Evolutionary conservation across 2,329 filamentous ascomycete genomes (phyloP), one percentile per base, ranked within the genome.

Genomic region (Pestalotiopsis sp.): DNA sequence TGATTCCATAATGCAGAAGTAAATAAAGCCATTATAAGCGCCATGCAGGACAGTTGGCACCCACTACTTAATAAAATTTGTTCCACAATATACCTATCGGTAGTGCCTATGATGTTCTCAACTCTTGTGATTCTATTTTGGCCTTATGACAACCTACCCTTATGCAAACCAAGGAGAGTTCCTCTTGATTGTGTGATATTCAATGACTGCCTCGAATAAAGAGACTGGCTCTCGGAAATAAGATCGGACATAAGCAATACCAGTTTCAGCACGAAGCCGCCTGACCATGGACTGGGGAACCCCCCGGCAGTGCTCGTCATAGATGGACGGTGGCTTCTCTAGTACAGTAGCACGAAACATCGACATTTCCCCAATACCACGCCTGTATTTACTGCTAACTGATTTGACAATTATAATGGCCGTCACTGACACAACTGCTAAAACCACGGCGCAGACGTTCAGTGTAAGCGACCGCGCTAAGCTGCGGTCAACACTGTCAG

Each of bases 391-490:
- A 36, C 31, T 1, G 31, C 31, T 36, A 36, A 36, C 31, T 9
- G 7, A 36, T 9, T 9, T 36, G 31, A 36, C 11, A 52, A 20
- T 52, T 2, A 52, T 7, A n/a, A 62, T 62, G 59, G 59, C 59
- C 13, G 6, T 62, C n/a, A 20, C 59, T 12, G 59, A 62, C 13
- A 62, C 31, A 9, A 31, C 36, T 9, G 27, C 27, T 14, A 17
- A 41, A 40, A 38, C n/a, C 4, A n/a, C 61, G 17, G 38, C n/a
- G 20, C 61, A 52, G 5, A 27, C 25, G 4, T 13, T 49, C 40
- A n/a, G 38, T 41, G 25, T 68, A 9, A 68, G 68, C 41, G 66
- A 69, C 27, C 60, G 68, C 31, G 66, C 68, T 52, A 58, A 23
- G 40, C 56, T 68, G 45, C 68, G 17, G 27, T 36, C 60, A 2